Evolutionary conservation across 2,329 filamentous ascomycete genomes (phyloP).

Genomic region (Lasiodiplodia citricola): DNA sequence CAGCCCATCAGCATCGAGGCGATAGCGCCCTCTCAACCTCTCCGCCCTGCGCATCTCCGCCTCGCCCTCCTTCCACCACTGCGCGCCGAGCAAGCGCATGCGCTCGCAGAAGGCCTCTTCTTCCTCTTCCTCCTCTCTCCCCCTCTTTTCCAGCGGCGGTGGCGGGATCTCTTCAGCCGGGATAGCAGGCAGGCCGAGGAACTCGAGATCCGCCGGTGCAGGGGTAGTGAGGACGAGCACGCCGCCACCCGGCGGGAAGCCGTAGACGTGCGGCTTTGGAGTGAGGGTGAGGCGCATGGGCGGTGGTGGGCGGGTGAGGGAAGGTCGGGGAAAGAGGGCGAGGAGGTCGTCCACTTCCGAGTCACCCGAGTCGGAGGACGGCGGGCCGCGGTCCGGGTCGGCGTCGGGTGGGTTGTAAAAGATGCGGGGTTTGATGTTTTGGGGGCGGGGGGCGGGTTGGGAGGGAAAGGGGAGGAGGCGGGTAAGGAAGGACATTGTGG

Average conservation of each 20-base stretch:
- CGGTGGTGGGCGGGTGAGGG: background rate
- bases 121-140: background rate
- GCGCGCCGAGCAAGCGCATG: background rate
- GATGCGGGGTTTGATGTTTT: background rate
- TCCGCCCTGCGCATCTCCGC: background rate
- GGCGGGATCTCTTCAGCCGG: background rate
- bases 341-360: background rate
- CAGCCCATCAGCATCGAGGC: background rate
- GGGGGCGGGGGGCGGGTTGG: background rate
- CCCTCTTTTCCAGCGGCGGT: background rate
- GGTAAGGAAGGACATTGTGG: background rate
- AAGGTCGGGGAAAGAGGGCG: background rate
- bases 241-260: background rate
- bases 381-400: background rate
- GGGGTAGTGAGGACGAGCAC: background rate
- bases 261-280: background rate
- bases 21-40: background rate
- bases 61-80: background rate
- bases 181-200: conserved; percentile 1
- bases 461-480: background rate
- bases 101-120: conserved; percentile 2
- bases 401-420: background rate
- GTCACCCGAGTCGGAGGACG: background rate
- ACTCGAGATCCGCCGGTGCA: background rate
- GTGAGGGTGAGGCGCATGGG: background rate